Evolutionary conservation across 306 rosid species (phyloP).

Genomic region (Cicer yamashitae): DNA sequence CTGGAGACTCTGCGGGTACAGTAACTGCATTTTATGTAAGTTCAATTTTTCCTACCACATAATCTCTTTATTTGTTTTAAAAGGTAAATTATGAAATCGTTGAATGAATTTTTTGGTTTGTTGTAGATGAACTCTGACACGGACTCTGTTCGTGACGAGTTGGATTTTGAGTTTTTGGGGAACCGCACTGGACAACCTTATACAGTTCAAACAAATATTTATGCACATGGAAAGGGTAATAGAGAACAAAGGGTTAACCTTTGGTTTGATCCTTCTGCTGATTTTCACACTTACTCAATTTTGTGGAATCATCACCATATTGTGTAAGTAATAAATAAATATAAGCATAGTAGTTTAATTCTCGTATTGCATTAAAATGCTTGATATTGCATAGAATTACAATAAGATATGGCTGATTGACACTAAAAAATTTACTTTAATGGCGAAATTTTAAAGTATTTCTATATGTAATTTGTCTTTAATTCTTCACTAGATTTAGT

Average conservation of each 20-base stretch:
- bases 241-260: conserved; percentile 90
- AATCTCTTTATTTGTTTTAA: not conserved
- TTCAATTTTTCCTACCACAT: not conserved
- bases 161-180: conserved; percentile 95
- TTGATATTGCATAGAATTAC: not conserved
- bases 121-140: conserved; percentile 79
- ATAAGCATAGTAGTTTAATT: not conserved
- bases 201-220: conserved; percentile 93
- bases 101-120: not conserved
- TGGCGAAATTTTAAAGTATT: too few relatives aligned
- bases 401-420: too few relatives aligned
- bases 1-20: conserved; percentile 96
- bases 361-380: not conserved
- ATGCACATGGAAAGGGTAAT: conserved; percentile 81
- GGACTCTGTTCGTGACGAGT: conserved; percentile 69
- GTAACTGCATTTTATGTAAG: conserved; percentile 93
- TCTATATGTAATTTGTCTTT: too few relatives aligned
- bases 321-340: conserved; percentile 57
- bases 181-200: conserved; percentile 87
- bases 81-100: not conserved
- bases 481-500: too few relatives aligned
- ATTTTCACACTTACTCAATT: conserved; percentile 83
- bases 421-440: too few relatives aligned
- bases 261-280: conserved; percentile 89
- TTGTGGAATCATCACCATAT: conserved; percentile 72